These are phyloP conservation scores for Babesia caballi DNA, from an alignment of 169 alveolate species.

Conservation along the genomic window DNA sequence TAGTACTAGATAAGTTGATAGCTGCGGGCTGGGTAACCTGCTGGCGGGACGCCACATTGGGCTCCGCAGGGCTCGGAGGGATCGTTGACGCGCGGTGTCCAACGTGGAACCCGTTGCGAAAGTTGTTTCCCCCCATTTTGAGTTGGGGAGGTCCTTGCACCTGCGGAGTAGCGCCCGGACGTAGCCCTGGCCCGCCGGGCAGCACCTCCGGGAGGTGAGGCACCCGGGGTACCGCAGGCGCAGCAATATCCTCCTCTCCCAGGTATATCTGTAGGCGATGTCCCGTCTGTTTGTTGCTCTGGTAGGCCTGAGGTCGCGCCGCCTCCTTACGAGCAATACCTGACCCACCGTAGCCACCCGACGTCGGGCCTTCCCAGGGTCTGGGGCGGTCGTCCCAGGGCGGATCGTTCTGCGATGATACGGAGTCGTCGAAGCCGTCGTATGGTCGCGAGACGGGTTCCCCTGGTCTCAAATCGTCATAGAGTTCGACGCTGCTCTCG, in stretches of 20 bases:
- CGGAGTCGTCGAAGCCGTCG: not conserved
- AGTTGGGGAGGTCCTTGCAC: no score
- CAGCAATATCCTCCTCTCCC: slow-evolving; percentile 5
- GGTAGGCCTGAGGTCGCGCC: no score
- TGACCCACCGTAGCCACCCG: not conserved
- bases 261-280: not conserved
- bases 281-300: not conserved
- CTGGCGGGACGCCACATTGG: not conserved
- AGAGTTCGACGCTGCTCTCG: not conserved
- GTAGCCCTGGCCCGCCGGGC: no score
- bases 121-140: no score
- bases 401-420: not conserved
- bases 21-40: not conserved
- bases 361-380: not conserved
- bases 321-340: no score
- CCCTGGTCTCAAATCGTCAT: not conserved
- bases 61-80: no score
- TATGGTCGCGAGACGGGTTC: not conserved
- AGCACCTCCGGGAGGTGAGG: not conserved
- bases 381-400: not conserved
- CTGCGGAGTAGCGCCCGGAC: no score
- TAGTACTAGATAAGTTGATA: no score
- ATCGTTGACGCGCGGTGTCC: no score
- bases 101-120: no score
- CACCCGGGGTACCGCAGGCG: not conserved